Conservation (phyloP, 2,329 filamentous ascomycete species). For the Curvularia hawaiiensis region DNA sequence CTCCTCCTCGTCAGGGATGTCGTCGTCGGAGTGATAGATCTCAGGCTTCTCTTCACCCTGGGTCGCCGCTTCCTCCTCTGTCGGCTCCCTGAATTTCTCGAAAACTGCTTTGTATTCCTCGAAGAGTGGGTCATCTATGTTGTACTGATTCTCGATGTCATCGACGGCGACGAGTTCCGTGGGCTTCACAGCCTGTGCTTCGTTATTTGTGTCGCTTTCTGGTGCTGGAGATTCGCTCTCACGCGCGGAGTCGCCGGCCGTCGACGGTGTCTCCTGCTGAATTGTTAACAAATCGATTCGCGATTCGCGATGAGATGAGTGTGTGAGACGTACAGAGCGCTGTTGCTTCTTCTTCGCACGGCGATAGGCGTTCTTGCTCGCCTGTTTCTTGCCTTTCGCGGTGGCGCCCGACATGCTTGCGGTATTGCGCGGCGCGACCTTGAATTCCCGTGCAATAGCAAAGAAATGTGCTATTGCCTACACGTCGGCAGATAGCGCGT, state of each 20-base stretch:
- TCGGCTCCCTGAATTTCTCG: slow-evolving; percentile 66
- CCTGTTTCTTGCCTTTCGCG: slow-evolving; percentile 60
- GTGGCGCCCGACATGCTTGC: slow-evolving; percentile 37
- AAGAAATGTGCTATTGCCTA: not conserved
- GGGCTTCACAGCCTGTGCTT: slow-evolving; percentile 52
- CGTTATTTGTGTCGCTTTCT: slow-evolving; percentile 42
- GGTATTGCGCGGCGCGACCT: slow-evolving; percentile 17
- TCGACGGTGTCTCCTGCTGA: slow-evolving; percentile 43
- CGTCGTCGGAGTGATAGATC: slow-evolving; percentile 80
- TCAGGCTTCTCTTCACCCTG: slow-evolving; percentile 73
- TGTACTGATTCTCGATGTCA: slow-evolving; percentile 55
- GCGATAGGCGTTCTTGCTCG: slow-evolving; percentile 92
- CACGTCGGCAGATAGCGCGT: slow-evolving; percentile 3
- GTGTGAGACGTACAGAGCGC: slow-evolving; percentile 57
- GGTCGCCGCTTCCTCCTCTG: slow-evolving; percentile 64
- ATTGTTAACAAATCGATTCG: slow-evolving; percentile 23
- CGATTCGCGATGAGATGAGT: not conserved
- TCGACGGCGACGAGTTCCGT: slow-evolving; percentile 45
- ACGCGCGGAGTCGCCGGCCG: slow-evolving; percentile 40
- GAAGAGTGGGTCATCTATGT: slow-evolving; percentile 76
- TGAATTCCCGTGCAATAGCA: not conserved
- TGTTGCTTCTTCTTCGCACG: slow-evolving; percentile 96
- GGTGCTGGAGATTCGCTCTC: slow-evolving; percentile 47
- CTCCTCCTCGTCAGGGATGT: slow-evolving; percentile 84
- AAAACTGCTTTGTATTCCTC: slow-evolving; percentile 85